A percentile compares a stretch with the other conserved stretches of the same genome.
These are phyloP conservation scores for Ceratocystiopsis brevicomis DNA, from an alignment of 2,329 filamentous ascomycete species.

Conservation along the genomic window DNA sequence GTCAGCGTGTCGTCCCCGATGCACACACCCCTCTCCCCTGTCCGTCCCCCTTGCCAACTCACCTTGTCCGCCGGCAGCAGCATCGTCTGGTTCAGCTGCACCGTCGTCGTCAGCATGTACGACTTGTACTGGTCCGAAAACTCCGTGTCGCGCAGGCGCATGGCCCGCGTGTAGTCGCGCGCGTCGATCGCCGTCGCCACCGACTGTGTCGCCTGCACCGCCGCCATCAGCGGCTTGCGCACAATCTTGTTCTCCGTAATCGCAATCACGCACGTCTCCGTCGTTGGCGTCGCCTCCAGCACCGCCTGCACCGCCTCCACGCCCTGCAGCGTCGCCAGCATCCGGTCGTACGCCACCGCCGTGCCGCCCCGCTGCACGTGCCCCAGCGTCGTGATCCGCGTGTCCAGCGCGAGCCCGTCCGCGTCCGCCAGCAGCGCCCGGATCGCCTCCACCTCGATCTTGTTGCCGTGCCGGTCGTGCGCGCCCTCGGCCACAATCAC, in stretches of 20 bases:
- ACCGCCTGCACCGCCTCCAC: constrained; percentile 88
- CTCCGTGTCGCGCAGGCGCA: constrained; percentile 76
- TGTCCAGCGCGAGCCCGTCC: constrained; percentile 61
- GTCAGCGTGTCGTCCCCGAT: too few relatives aligned
- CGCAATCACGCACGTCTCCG: constrained; percentile 83
- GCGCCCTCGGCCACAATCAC: constrained; percentile 96
- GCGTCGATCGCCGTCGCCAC: constrained; percentile 65
- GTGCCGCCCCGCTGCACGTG: constrained; percentile 94
- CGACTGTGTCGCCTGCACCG: constrained; percentile 69
- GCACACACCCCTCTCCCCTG: too few relatives aligned
- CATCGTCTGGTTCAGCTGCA: constrained; percentile 47
- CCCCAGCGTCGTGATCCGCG: constrained; percentile 81
- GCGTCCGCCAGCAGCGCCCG: constrained; percentile 72
- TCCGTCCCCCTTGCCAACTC: constrained; percentile 17
- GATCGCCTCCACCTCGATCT: constrained; percentile 64
- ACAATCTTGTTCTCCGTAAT: constrained; percentile 97
- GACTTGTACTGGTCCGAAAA: constrained; percentile 84
- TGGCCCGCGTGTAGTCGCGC: constrained; percentile 74
- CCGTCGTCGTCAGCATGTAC: constrained; percentile 78
- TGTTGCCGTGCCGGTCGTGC: constrained; percentile 64
- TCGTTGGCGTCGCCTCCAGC: constrained; percentile 71
- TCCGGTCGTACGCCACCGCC: constrained; percentile 84
- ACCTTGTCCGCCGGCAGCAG: constrained; percentile 54
- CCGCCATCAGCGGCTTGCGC: constrained; percentile 72
- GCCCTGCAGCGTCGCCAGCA: constrained; percentile 81